Conservation (phyloP, 495 filamentous ascomycete species). For the Tuber magnatum region DNA sequence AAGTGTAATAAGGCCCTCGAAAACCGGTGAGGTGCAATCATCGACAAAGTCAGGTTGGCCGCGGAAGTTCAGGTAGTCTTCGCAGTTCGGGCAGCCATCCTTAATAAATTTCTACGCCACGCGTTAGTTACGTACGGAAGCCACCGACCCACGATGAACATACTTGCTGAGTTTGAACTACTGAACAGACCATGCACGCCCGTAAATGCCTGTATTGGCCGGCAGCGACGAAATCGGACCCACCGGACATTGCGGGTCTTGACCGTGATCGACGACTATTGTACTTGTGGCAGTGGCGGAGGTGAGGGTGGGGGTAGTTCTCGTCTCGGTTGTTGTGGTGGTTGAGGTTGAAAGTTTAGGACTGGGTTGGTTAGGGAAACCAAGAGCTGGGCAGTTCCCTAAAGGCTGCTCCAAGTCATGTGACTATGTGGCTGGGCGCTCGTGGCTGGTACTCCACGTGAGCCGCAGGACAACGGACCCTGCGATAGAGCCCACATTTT, state of each 20-base stretch:
- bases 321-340: slow-evolving; percentile 40
- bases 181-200: slow-evolving; percentile 96
- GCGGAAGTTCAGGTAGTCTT: slow-evolving; percentile 73
- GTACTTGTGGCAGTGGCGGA: background rate
- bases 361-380: background rate
- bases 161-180: slow-evolving; percentile 73
- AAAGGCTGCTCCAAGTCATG: background rate
- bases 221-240: slow-evolving; percentile 53
- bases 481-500: background rate
- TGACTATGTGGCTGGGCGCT: background rate
- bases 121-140: background rate
- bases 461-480: background rate
- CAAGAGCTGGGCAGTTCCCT: background rate
- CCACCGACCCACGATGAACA: slow-evolving; percentile 27
- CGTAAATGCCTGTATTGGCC: slow-evolving; percentile 72
- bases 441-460: background rate
- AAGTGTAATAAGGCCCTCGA: slow-evolving; percentile 77
- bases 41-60: slow-evolving; percentile 71
- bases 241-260: slow-evolving; percentile 43
- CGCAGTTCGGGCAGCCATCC: slow-evolving; percentile 93
- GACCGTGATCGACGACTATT: background rate
- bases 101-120: slow-evolving; percentile 61
- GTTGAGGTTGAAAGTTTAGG: slow-evolving; percentile 44
- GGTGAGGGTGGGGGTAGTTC: background rate
- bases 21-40: slow-evolving; percentile 91